These are phyloP conservation scores for Sporisorium iseilematis-ciliati DNA, from an alignment of 1,284 basidiomycete species.

Conservation along the genomic window DNA sequence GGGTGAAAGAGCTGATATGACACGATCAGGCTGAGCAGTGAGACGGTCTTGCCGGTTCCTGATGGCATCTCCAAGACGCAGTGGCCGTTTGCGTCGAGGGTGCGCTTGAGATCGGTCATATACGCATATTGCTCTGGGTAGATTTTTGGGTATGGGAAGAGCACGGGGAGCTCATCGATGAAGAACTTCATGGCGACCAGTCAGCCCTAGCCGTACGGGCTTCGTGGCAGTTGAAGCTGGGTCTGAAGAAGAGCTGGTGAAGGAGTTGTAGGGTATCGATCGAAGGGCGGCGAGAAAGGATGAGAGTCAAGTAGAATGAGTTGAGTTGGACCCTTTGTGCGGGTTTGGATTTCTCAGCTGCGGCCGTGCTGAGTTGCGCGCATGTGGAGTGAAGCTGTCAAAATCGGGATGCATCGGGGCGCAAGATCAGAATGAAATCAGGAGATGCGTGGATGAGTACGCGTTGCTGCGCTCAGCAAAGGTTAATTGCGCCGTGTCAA, in stretches of 20 bases:
- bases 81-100: constrained; percentile 91
- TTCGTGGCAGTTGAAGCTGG: background rate
- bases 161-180: constrained; percentile 83
- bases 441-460: background rate
- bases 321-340: background rate
- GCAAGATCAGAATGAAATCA: background rate
- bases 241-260: background rate
- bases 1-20: constrained; percentile 97
- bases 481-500: background rate
- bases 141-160: constrained; percentile 71
- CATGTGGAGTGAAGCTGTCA: constrained; percentile 17
- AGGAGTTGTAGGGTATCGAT: background rate
- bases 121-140: constrained; percentile 94
- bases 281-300: background rate
- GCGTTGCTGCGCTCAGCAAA: too few relatives aligned
- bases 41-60: constrained; percentile 98
- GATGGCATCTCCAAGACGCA: constrained; percentile 99
- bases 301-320: background rate
- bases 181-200: constrained; percentile 84
- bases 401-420: constrained; percentile 16
- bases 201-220: background rate
- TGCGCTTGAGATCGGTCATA: constrained; percentile 97
- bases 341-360: constrained; percentile 14
- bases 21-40: constrained; percentile 92
- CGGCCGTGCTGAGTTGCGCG: constrained; percentile 23